Evolutionary conservation across 805 yeast species (phyloP), one percentile per base, ranked within the genome.

Genomic region (Schwanniomyces polymorphus): DNA sequence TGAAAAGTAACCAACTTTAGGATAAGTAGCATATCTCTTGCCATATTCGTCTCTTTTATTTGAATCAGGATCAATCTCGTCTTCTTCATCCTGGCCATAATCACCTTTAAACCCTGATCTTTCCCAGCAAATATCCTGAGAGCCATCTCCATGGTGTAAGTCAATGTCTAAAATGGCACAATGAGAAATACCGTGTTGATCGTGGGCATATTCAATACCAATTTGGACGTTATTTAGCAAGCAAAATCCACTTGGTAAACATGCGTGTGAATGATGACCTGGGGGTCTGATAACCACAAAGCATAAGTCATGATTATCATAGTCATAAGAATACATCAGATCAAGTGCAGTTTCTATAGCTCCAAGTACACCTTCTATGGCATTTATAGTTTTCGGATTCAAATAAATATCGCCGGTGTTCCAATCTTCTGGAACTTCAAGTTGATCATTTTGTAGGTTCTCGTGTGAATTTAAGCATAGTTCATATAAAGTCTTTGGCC

Each of bases 131-230:
- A 88, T 85, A 62, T 88, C 95, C 57, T 89, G 96, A 6, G 88
- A 79, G 11, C 96, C 96, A 64, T 88, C 96, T 14, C 96, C 96
- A 60, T 88, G 96, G 59, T 88, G 96, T 37, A 88, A 72, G 63
- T 88, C 96, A 51, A 89, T 85, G 63, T 88, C 96, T 27, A 88
- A 65, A 16, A 88, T 85, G 0, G 86, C 91, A 14, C 90, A 90
- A 67, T 88, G 96, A 0, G 92, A 84, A 2, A 88, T 82, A 1
- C 74, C 81, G 56, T 85, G 80, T 7, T 71, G 62, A 38, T 71
- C 78, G 45, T 73, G 76, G 0, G 95, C 95, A 59, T 88, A 88
- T 57, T 87, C 91, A 23, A 86, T 81, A 2, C 86, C 89, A 28
- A 89, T 81, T 49, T 88, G 95, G 0, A 85, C 95, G 58, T 88